Conservation (phyloP, 1,284 basidiomycete genomes). For the Neotropicomus parvogracilis region DNA sequence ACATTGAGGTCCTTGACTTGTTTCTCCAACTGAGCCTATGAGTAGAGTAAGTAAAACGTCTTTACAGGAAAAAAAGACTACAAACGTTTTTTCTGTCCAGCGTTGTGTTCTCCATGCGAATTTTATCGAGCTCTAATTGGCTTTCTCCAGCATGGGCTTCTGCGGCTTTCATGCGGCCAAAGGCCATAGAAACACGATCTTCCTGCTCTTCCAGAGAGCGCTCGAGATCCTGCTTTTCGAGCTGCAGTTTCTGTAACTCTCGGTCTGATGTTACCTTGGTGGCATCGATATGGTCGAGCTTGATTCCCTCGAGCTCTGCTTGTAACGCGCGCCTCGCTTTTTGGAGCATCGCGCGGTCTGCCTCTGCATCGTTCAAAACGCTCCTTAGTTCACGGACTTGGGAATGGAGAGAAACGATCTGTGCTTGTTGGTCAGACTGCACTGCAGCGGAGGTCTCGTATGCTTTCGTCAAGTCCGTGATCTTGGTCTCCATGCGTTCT, state of each 20-base stretch:
- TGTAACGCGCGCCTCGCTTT: slow-evolving; percentile 81
- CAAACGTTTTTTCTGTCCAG: slow-evolving; percentile 74
- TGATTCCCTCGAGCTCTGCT: slow-evolving; percentile 75
- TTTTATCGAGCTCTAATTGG: slow-evolving; percentile 70
- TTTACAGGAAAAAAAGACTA: slow-evolving; percentile 11
- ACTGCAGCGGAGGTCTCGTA: slow-evolving; percentile 72
- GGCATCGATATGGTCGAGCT: slow-evolving; percentile 68
- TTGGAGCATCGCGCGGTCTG: slow-evolving; percentile 73
- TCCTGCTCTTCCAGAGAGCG: slow-evolving; percentile 75
- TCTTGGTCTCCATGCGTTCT: slow-evolving; percentile 80
- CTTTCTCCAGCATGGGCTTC: slow-evolving; percentile 73
- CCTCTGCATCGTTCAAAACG: slow-evolving; percentile 80
- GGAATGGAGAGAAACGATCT: slow-evolving; percentile 78
- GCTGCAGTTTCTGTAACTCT: slow-evolving; percentile 68
- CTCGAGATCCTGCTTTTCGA: slow-evolving; percentile 78
- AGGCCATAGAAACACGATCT: slow-evolving; percentile 68
- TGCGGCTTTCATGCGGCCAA: slow-evolving; percentile 77
- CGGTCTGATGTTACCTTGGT: slow-evolving; percentile 69
- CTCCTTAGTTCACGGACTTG: slow-evolving; percentile 80
- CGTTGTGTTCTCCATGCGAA: slow-evolving; percentile 74
- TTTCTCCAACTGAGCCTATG: slow-evolving; percentile 75
- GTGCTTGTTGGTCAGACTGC: slow-evolving; percentile 77
- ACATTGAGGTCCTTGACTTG: slow-evolving; percentile 80
- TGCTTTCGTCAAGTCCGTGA: slow-evolving; percentile 69
- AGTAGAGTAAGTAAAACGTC: slow-evolving; percentile 5